A percentile compares a stretch with the other conserved stretches of the same genome.
Evolutionary conservation across 148 eudicot genomes (phyloP).

Genomic region (Pouteria glomerata): DNA sequence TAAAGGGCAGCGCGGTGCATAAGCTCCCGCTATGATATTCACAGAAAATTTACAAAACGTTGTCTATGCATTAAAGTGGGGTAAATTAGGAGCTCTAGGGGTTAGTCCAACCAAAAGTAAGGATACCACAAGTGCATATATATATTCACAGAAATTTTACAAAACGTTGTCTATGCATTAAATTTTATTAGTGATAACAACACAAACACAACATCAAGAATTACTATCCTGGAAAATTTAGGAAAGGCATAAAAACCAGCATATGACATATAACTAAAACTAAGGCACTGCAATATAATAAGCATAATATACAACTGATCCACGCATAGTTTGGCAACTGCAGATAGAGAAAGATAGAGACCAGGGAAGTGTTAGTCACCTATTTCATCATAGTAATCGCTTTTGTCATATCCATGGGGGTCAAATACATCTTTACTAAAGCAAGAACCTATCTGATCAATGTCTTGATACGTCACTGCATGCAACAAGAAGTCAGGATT

Average conservation of each 20-base stretch:
- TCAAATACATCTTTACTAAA: slow-evolving; percentile 93
- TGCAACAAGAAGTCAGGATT: slow-evolving; percentile 96
- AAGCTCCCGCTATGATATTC: too few relatives aligned
- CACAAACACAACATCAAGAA: background rate
- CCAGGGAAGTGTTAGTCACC: slow-evolving; percentile 33
- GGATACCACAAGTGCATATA: background rate
- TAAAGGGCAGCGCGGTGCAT: too few relatives aligned
- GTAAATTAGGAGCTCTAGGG: too few relatives aligned
- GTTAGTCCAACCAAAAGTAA: too few relatives aligned
- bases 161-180: background rate
- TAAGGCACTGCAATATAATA: too few relatives aligned
- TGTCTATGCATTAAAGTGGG: too few relatives aligned
- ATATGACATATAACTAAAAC: background rate
- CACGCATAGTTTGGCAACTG: background rate
- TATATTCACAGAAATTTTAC: background rate
- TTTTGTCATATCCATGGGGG: slow-evolving; percentile 91
- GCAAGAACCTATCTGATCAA: slow-evolving; percentile 93
- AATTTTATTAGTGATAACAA: background rate
- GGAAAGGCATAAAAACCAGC: background rate
- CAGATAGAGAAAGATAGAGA: background rate
- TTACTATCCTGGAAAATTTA: background rate
- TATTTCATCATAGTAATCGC: slow-evolving; percentile 83
- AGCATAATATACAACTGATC: too few relatives aligned
- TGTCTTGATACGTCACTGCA: slow-evolving; percentile 94
- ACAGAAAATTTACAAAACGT: too few relatives aligned